Evolutionary conservation across 83 land plant species (phyloP).

Genomic region (Picea abies): DNA sequence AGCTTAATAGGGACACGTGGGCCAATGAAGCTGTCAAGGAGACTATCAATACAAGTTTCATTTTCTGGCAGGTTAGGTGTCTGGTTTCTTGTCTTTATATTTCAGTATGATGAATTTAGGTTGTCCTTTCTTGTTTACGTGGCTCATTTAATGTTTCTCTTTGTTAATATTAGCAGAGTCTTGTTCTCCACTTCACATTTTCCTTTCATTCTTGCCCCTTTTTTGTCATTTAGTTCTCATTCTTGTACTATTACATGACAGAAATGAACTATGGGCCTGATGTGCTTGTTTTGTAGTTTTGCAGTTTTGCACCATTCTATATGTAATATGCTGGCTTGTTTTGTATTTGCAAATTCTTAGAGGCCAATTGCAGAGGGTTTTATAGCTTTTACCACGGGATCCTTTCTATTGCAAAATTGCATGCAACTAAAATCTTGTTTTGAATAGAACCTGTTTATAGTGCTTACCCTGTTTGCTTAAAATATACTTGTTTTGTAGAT

Average conservation of each 20-base stretch:
- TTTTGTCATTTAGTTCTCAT: neutral
- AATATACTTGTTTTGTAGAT: neutral
- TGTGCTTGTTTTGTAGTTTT: neutral
- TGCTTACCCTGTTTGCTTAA: no score
- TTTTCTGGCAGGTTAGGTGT: conserved; percentile 93
- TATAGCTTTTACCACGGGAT: no score
- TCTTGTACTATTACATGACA: neutral
- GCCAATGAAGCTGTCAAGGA: conserved; percentile 96
- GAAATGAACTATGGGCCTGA: neutral
- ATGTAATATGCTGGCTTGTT: neutral
- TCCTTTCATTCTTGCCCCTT: neutral
- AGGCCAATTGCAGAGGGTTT: no score
- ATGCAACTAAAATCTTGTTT: no score
- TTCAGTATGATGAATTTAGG: neutral
- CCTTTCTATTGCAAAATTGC: no score
- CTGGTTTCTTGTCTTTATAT: neutral
- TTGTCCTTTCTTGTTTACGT: neutral
- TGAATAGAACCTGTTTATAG: no score
- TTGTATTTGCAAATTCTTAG: no score
- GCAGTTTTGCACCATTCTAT: neutral
- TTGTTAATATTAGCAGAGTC: no score
- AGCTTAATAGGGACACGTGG: conserved; percentile 99
- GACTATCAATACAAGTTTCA: conserved; percentile 79
- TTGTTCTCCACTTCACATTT: neutral
- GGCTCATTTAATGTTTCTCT: neutral